A percentile compares a stretch with the other conserved stretches of the same genome.
phyloP scores from a whole-genome alignment of 148 eudicot species.

The Camellia lanceoleosa region DNA sequence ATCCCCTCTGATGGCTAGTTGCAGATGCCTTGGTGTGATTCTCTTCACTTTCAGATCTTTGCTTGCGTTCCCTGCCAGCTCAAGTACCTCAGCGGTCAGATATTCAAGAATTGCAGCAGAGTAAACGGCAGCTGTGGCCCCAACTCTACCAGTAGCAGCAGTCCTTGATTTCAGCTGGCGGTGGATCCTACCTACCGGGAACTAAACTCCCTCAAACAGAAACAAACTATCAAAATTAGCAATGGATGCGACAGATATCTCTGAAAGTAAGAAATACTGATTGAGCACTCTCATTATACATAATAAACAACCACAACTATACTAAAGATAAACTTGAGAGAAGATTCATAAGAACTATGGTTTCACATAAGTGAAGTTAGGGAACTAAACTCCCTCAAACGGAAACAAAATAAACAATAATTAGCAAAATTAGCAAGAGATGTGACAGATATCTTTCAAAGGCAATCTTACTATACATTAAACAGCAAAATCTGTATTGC shows the following conservation, averaged over 20 bases:
- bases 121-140: constrained; percentile 79
- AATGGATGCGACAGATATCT: neutral
- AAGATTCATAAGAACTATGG: no score
- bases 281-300: neutral
- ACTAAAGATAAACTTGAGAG: no score
- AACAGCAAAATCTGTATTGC: no score
- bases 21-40: constrained; percentile 78
- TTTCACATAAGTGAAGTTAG: no score
- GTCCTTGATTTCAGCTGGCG: constrained; percentile 71
- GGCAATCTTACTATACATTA: no score
- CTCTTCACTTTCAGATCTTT: constrained; percentile 88
- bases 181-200: constrained; percentile 77
- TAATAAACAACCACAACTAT: no score
- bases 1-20: constrained; percentile 78
- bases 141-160: constrained; percentile 67
- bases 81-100: constrained; percentile 77
- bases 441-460: no score
- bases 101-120: constrained; percentile 79
- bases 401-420: no score
- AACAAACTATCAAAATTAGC: neutral
- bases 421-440: no score
- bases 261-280: no score
- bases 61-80: constrained; percentile 83
- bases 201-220: constrained; percentile 24
- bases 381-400: no score